Evolutionary conservation across 306 rosid species (phyloP).

Genomic region (Dalbergia oliveri): DNA sequence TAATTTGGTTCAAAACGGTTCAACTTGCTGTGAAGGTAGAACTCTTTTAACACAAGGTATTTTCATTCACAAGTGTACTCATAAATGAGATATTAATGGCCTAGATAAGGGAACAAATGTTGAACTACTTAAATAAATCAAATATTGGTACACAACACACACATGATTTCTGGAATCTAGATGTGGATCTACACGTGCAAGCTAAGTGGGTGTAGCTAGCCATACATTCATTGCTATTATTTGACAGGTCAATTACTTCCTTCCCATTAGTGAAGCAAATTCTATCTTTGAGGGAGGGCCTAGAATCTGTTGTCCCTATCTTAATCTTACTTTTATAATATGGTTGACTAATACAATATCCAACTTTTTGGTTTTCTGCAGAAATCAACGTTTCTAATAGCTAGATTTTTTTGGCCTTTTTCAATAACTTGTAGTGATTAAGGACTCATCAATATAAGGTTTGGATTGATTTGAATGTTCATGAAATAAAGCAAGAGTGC

Average conservation of each 20-base stretch:
- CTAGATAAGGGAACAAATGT: too few relatives aligned
- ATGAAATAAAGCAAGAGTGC: background rate
- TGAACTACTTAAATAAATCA: background rate
- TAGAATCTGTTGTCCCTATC: slow-evolving; percentile 2
- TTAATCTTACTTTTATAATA: background rate
- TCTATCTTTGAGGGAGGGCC: slow-evolving; percentile 32
- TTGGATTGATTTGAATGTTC: background rate
- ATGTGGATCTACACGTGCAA: background rate
- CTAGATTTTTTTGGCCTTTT: background rate
- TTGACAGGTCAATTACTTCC: slow-evolving; percentile 30
- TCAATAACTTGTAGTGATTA: background rate
- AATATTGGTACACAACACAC: background rate
- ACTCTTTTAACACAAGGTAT: too few relatives aligned
- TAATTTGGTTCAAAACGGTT: too few relatives aligned
- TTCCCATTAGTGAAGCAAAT: background rate
- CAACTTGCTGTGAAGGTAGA: too few relatives aligned
- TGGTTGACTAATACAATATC: background rate
- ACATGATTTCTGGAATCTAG: background rate
- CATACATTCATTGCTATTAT: slow-evolving; percentile 16
- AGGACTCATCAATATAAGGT: background rate
- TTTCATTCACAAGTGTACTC: too few relatives aligned
- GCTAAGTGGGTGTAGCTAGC: background rate
- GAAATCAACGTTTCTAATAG: background rate
- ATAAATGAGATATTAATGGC: too few relatives aligned
- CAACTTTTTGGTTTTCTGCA: background rate